Conservation (phyloP, 192 early-diverging fungal genomes). For the Rhizophagus prolifer region DNA sequence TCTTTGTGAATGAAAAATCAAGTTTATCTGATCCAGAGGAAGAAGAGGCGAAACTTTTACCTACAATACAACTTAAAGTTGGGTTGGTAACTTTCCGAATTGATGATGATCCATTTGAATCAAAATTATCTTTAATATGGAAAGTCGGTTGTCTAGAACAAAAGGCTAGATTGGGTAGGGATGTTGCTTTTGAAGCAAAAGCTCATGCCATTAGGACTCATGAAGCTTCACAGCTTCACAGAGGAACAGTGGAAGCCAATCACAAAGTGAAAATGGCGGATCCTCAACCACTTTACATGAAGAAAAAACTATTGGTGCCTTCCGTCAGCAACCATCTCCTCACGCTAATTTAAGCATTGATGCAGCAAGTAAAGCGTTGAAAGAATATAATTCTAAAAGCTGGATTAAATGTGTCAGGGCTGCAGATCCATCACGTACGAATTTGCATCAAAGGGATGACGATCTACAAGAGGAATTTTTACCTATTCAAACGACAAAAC, state of each 20-base stretch:
- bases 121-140: slow-evolving; percentile 36
- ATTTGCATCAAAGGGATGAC: background rate
- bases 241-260: background rate
- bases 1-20: slow-evolving; percentile 15
- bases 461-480: slow-evolving; percentile 12
- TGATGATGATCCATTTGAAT: slow-evolving; percentile 51
- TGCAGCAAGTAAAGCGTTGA: slow-evolving; percentile 29
- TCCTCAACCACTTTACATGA: background rate
- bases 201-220: slow-evolving; percentile 29
- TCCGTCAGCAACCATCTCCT: slow-evolving; percentile 19
- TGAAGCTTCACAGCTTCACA: background rate
- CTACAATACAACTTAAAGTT: slow-evolving; percentile 32
- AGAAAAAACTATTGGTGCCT: background rate
- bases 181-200: slow-evolving; percentile 44
- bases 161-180: slow-evolving; percentile 30
- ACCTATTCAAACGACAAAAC: background rate
- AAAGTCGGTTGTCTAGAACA: slow-evolving; percentile 41
- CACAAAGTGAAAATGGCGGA: background rate
- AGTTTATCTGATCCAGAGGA: slow-evolving; percentile 7
- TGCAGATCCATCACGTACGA: background rate
- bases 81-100: slow-evolving; percentile 35
- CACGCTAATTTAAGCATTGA: slow-evolving; percentile 26
- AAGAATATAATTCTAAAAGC: slow-evolving; percentile 36
- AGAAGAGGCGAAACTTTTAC: slow-evolving; percentile 31
- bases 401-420: slow-evolving; percentile 37